These are phyloP conservation scores for Athelia psychrophila DNA, from an alignment of 1,284 basidiomycete genomes.

Conservation along the genomic window DNA sequence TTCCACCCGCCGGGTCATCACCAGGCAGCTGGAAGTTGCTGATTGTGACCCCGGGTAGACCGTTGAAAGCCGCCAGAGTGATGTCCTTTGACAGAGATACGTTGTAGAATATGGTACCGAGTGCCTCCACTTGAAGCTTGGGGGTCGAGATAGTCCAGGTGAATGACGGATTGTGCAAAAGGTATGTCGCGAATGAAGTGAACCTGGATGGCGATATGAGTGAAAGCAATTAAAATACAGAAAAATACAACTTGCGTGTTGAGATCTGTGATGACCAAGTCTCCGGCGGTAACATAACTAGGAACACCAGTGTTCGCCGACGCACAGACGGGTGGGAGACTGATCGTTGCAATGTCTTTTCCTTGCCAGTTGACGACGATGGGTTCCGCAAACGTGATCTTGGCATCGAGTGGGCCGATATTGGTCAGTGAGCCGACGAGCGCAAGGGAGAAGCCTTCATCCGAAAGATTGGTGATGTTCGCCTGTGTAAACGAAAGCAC, in stretches of 20 bases:
- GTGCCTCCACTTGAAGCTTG: constrained; percentile 59
- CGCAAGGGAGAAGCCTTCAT: constrained; percentile 61
- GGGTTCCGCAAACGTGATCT: constrained; percentile 62
- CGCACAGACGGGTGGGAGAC: constrained; percentile 68
- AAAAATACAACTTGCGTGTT: constrained; percentile 31
- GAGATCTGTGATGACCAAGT: constrained; percentile 51
- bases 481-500: constrained; percentile 44
- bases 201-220: constrained; percentile 38
- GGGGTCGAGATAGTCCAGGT: constrained; percentile 70
- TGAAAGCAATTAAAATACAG: neutral
- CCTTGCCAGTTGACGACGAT: constrained; percentile 67
- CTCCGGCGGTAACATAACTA: constrained; percentile 50
- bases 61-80: constrained; percentile 71
- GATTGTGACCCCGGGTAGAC: constrained; percentile 66
- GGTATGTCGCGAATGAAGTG: constrained; percentile 62
- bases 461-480: constrained; percentile 28
- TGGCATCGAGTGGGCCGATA: constrained; percentile 63
- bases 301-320: constrained; percentile 68
- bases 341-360: constrained; percentile 62
- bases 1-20: constrained; percentile 65
- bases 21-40: constrained; percentile 67
- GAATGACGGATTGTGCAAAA: constrained; percentile 67
- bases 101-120: constrained; percentile 69
- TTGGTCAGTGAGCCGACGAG: constrained; percentile 60
- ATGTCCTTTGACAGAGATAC: constrained; percentile 64